Conservation (phyloP, 352 stramenopile species). For the Globisporangium spiculum region DNA sequence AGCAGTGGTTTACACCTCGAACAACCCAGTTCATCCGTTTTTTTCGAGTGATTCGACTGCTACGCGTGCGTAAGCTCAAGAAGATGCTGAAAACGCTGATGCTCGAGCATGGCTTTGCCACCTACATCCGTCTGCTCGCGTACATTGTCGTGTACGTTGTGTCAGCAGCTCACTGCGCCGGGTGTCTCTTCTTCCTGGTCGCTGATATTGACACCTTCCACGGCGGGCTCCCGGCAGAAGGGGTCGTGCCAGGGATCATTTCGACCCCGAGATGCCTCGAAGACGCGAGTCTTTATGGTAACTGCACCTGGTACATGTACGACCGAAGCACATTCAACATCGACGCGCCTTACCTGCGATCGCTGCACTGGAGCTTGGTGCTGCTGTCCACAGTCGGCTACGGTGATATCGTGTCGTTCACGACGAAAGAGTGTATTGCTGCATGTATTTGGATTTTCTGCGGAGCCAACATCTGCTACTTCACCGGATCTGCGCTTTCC, state of each 20-base stretch:
- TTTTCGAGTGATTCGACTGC: conserved; percentile 42
- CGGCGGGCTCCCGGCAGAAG: conserved; percentile 36
- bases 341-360: conserved; percentile 56
- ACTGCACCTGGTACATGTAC: conserved; percentile 78
- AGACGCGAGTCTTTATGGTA: conserved; percentile 36
- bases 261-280: conserved; percentile 15
- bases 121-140: conserved; percentile 41
- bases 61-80: conserved; percentile 46
- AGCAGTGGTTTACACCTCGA: conserved; percentile 28
- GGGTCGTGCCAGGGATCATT: conserved; percentile 9
- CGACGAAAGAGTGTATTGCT: conserved; percentile 42
- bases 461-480: conserved; percentile 75
- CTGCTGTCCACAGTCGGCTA: conserved; percentile 72
- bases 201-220: conserved; percentile 41
- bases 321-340: conserved; percentile 61
- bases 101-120: conserved; percentile 37
- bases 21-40: conserved; percentile 30
- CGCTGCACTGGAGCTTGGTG: conserved; percentile 71
- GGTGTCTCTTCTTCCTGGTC: conserved; percentile 57
- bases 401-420: conserved; percentile 29
- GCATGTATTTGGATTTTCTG: conserved; percentile 69
- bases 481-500: conserved; percentile 52
- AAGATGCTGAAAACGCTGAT: conserved; percentile 28
- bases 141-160: conserved; percentile 50
- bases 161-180: conserved; percentile 39